phyloP scores from a whole-genome alignment of 345 rosid species.

The Litchi chinensis region DNA sequence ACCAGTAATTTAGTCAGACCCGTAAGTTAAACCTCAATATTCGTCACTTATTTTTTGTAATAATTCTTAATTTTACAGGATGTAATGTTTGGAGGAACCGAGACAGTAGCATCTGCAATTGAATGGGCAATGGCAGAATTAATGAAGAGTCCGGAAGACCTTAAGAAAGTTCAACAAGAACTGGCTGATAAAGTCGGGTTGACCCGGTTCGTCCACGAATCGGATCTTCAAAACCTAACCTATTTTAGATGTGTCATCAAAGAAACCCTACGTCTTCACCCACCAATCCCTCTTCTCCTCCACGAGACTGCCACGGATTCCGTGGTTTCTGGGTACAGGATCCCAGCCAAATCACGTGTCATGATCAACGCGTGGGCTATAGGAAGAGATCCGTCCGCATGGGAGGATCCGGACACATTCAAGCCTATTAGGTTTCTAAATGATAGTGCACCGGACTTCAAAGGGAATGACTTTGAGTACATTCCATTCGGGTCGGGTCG shows the following conservation, averaged over 20 bases:
- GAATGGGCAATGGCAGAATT: slow-evolving; percentile 81
- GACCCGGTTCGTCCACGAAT: slow-evolving; percentile 53
- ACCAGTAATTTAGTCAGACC: slow-evolving; percentile 21
- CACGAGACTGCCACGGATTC: slow-evolving; percentile 61
- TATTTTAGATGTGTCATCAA: slow-evolving; percentile 59
- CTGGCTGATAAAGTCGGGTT: slow-evolving; percentile 57
- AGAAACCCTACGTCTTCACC: slow-evolving; percentile 75
- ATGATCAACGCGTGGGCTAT: slow-evolving; percentile 72
- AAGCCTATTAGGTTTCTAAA: slow-evolving; percentile 59
- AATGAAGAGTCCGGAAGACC: slow-evolving; percentile 58
- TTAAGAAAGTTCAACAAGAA: slow-evolving; percentile 57
- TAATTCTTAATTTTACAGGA: slow-evolving; percentile 26
- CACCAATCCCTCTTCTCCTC: slow-evolving; percentile 81
- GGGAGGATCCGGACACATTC: slow-evolving; percentile 64
- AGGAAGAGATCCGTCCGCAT: slow-evolving; percentile 54
- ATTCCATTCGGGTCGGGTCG: slow-evolving; percentile 85
- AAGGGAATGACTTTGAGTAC: slow-evolving; percentile 61
- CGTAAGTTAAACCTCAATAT: neutral
- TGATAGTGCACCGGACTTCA: slow-evolving; percentile 51
- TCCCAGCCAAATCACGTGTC: slow-evolving; percentile 58
- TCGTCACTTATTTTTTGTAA: neutral
- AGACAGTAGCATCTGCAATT: slow-evolving; percentile 78
- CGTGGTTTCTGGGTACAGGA: slow-evolving; percentile 53
- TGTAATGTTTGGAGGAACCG: slow-evolving; percentile 70
- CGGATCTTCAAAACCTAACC: slow-evolving; percentile 60